Base-by-base conservation (phyloP, 2,329 filamentous ascomycete species). In the Sordariomycetes sp. region DNA sequence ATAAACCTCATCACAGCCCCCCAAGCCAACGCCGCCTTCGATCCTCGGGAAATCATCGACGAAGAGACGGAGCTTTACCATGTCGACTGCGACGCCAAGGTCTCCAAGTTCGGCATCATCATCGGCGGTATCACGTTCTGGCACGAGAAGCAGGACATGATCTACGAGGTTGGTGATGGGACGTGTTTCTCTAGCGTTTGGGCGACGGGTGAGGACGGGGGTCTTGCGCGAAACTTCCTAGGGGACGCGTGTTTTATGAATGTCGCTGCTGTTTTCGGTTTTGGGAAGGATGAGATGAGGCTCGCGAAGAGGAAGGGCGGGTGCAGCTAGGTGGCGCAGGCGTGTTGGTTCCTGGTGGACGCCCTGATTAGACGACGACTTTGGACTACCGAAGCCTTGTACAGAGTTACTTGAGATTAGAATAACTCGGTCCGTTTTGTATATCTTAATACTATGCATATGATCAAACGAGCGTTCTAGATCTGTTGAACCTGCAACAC, bases 41-140 rank as follows among this genome's bases (percentile, higher is more conserved):
- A 17, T 3, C 39, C 39, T 2, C 39, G 15, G 15, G 39, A 13
- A 6, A n/a, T 42, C 3, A 2, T 61, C 17, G 42, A 59, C 3
- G 65, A 62, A 42, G 67, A 65, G 60, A 64, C 59, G 54, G 61
- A 58, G 34, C 66, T 67, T 62, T 61, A 67, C 54, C 60, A 60
- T 10, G 65, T 51, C 2, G 48, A 51, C 48, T 51, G 24, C 22
- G 8, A 24, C n/a, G 48, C 48, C 48, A 20, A 24, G n/a, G 10
- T 22, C 6, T 22, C 48, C 20, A 15, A 12, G 7, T 51, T 51
- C n/a, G 48, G 48, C 12, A 24, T 51, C 13, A 20, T 24, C 48
- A 25, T 51, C 22, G 48, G 13, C 22, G 24, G 48, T 2, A 24
- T 22, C 17, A 24, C 48, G 2, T 51, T 51, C 48, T 51, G 48